Base-by-base conservation (phyloP, 768 basidiomycete species). In the Pulveroboletus frians region DNA sequence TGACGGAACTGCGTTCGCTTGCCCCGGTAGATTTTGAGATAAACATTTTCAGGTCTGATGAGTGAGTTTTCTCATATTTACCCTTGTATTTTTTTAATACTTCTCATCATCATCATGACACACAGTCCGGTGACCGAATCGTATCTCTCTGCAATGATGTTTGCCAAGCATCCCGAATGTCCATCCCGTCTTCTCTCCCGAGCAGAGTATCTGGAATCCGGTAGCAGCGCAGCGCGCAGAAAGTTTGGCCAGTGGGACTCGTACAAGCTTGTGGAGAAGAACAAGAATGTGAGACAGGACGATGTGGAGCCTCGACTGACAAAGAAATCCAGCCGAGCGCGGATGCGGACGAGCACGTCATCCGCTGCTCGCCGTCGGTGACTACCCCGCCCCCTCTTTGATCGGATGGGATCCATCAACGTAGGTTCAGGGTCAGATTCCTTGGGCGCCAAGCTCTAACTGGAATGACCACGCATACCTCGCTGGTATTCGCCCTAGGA, bases 11-110 rank as follows among this genome's bases (percentile, higher is more conserved):
- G 45, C 80, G 82, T 43, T 73, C 85, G 17, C 72, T 94, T 35
- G 92, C 92, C 18, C 92, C 92, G n/a, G 76, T 79, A 9, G 85
- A 89, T 35, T 85, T 75, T 61, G 84, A 89, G 54, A 81, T 96
- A 15, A 69, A 70, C 41, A 78, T 94, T 27, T 87, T 83, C 61
- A 74, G 83, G 54, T 81, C 86, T 43, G 68, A 77, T 43, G 78
- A 90, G 94, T 95, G 61, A 59, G 88, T 74, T 43, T 47, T 43
- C n/a, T 18, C 5, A 14, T 21, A 20, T 31, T 15, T 15, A 14
- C 31, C 5, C 3, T 32, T 32, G 31, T 32, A 15, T 32, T 9
- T 51, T 47, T 50, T 50, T 40, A 50, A n/a, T 49, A 5, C 15
- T 32, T 50, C 17, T 15, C 55, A 40, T 41, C 40, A 48, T 15